Evolutionary conservation across 345 rosid genomes (phyloP), one percentile per base, ranked within the genome.

Genomic region (Lenwebbia sp.): DNA sequence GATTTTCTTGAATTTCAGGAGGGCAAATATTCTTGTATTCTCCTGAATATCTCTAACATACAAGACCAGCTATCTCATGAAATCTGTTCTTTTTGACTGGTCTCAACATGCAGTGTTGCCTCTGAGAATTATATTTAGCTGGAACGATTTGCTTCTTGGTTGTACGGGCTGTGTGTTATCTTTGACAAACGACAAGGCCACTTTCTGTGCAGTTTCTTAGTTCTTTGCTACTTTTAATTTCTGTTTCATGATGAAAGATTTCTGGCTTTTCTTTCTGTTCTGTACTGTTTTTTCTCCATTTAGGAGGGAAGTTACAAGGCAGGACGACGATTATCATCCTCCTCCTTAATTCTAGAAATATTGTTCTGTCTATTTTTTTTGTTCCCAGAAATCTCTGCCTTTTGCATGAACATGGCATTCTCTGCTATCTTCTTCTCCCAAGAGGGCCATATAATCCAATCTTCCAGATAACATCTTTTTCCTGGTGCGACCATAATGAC

Each of bases 281-380:
- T 57, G 86, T 60, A 86, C 86, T 86, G 57, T 50, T 50, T 83
- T 88, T 88, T 83, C 93, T 88, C 51, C 58, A 88, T 85, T 84
- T 88, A 86, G 91, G 58, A 65, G 37, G 84, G 60, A 89, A 88
- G 40, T 70, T 78, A 2, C 78, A 82, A 53, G 86, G 54, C 70
- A 40, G 70, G 83, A 70, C 53, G 86, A n/a, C 51, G 74, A 41
- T 87, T 55, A 70, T 51, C 50, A 49, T 78, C 54, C 65, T 84
- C 49, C 88, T 90, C 89, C 90, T 87, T 33, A 56, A 85, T 88
- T 85, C 52, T 90, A 88, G 91, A 89, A 88, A 83, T 82, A 25
- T 76, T 75, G 70, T 78, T 82, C 82, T 2, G 49, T 22, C 21
- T 56, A 76, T 5, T 30, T 40, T 6, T 47, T 41, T 55, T 37